These are phyloP conservation scores for Penicillium sp. DNA, from an alignment of 2,329 filamentous ascomycete species.

Conservation along the genomic window DNA sequence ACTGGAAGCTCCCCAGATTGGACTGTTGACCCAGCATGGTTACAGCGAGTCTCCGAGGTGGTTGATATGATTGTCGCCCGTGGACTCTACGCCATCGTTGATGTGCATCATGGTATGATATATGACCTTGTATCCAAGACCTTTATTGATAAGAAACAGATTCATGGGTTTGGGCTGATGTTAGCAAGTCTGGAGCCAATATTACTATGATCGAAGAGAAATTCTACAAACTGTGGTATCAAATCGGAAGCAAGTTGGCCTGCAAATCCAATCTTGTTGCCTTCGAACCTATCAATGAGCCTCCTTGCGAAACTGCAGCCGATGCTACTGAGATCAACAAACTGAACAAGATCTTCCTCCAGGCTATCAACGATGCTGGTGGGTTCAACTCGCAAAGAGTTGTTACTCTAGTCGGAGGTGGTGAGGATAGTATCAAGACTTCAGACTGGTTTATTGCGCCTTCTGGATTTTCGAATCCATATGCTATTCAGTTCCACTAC, in stretches of 20 bases:
- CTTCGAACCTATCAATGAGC: slow-evolving; percentile 62
- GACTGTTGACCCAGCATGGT: slow-evolving; percentile 55
- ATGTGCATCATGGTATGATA: slow-evolving; percentile 54
- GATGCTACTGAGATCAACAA: slow-evolving; percentile 54
- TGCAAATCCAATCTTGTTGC: slow-evolving; percentile 56
- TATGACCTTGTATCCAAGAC: neutral
- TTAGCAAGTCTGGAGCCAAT: slow-evolving; percentile 48
- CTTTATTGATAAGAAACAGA: slow-evolving; percentile 30
- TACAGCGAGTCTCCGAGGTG: slow-evolving; percentile 58
- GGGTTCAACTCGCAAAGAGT: slow-evolving; percentile 57
- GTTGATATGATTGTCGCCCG: slow-evolving; percentile 55
- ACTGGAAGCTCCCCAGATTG: slow-evolving; percentile 50
- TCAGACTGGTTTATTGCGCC: slow-evolving; percentile 54
- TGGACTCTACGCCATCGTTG: slow-evolving; percentile 55
- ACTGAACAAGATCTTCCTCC: slow-evolving; percentile 57
- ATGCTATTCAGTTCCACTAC: slow-evolving; percentile 62
- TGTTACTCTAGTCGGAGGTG: slow-evolving; percentile 54
- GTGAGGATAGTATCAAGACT: slow-evolving; percentile 54
- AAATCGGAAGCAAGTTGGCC: slow-evolving; percentile 55
- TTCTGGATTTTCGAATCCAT: slow-evolving; percentile 53
- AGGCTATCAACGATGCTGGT: slow-evolving; percentile 53
- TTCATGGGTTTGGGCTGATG: slow-evolving; percentile 58
- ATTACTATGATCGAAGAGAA: slow-evolving; percentile 55
- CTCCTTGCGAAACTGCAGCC: slow-evolving; percentile 51
- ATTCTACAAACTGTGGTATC: slow-evolving; percentile 57